These are phyloP conservation scores for Dryas octopetala DNA, from an alignment of 306 rosid species.

Conservation along the genomic window DNA sequence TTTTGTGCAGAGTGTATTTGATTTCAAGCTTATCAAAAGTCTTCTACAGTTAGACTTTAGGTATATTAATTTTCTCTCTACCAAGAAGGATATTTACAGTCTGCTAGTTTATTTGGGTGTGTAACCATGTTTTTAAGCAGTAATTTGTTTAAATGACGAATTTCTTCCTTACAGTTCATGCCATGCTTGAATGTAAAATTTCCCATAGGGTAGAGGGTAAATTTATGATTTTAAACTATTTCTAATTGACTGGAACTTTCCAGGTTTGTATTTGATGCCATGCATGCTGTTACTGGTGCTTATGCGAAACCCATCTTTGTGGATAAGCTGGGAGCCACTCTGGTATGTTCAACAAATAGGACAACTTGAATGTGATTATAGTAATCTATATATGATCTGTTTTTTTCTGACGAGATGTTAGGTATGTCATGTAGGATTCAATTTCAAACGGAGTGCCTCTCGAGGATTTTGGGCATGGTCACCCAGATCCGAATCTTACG, in stretches of 20 bases:
- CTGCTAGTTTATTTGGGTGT: slow-evolving; percentile 14
- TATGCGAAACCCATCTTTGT: slow-evolving; percentile 92
- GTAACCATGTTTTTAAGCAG: background rate
- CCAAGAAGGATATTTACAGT: slow-evolving; percentile 6
- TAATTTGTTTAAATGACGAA: background rate
- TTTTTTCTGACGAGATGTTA: slow-evolving; percentile 36
- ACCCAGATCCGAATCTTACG: slow-evolving; percentile 99
- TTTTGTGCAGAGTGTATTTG: slow-evolving; percentile 80
- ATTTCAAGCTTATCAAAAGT: slow-evolving; percentile 73
- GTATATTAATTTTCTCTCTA: slow-evolving; percentile 37
- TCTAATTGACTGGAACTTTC: slow-evolving; percentile 19
- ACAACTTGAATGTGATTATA: slow-evolving; percentile 3
- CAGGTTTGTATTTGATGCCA: slow-evolving; percentile 89
- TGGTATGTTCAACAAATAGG: slow-evolving; percentile 43
- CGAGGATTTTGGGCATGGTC: slow-evolving; percentile 96
- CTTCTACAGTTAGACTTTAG: slow-evolving; percentile 79
- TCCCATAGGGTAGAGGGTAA: background rate
- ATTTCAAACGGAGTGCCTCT: slow-evolving; percentile 86
- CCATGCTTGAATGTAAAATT: slow-evolving; percentile 22
- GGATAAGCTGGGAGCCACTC: slow-evolving; percentile 82
- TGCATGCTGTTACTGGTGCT: slow-evolving; percentile 99
- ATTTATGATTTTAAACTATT: slow-evolving; percentile 24
- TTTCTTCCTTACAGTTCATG: background rate
- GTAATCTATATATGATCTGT: background rate
- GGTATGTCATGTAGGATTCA: slow-evolving; percentile 66